Evolutionary conservation across 345 rosid species (phyloP).

Genomic region (Clausena lansium): DNA sequence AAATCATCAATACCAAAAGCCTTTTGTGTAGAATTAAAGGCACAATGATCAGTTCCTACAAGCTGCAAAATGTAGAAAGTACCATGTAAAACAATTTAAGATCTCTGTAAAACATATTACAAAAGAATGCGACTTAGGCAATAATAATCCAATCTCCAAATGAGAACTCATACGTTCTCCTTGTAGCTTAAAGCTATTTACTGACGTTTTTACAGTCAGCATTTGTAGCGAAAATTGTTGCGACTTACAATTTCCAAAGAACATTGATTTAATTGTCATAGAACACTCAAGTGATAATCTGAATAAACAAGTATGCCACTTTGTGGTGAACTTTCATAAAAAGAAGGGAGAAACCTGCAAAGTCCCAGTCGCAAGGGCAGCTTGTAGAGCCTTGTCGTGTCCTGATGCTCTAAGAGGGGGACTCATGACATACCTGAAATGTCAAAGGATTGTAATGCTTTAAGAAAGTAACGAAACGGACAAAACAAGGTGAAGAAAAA

Average conservation of each 20-base stretch:
- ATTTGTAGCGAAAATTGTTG: neutral
- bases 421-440: conserved; percentile 91
- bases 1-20: conserved; percentile 83
- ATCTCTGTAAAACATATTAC: neutral
- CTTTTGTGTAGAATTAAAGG: conserved; percentile 83
- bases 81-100: conserved; percentile 11
- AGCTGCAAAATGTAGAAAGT: conserved; percentile 52
- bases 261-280: neutral
- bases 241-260: neutral
- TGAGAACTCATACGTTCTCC: neutral
- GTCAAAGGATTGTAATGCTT: conserved; percentile 11
- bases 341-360: conserved; percentile 61
- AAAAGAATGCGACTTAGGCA: neutral
- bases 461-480: conserved; percentile 1
- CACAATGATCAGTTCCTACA: conserved; percentile 97
- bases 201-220: neutral
- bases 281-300: conserved; percentile 1
- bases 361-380: conserved; percentile 87
- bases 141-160: neutral
- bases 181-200: neutral
- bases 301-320: neutral
- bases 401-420: conserved; percentile 91
- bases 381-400: conserved; percentile 85
- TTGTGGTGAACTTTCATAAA: neutral
- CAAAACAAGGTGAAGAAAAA: neutral